Evolutionary conservation across 805 yeast genomes (phyloP).

Genomic region (Nakazawaea wickerhamii): DNA sequence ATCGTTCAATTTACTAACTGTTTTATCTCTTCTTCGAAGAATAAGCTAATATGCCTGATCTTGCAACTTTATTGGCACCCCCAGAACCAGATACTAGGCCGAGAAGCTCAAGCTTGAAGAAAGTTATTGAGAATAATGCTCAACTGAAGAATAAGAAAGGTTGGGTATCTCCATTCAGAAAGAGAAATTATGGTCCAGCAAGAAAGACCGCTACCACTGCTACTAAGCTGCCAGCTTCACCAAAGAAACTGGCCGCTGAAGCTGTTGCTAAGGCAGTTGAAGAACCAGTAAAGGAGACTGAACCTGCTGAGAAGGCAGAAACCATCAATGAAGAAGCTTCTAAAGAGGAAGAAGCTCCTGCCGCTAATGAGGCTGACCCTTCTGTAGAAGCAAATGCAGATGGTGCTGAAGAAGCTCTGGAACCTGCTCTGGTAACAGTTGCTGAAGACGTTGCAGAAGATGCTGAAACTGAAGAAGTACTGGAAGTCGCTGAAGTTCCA

Average conservation of each 20-base stretch:
- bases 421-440: background rate
- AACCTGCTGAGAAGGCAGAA: constrained; percentile 10
- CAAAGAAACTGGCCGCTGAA: background rate
- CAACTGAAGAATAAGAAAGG: constrained; percentile 2
- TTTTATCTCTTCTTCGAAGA: background rate
- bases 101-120: constrained; percentile 7
- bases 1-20: background rate
- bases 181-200: background rate
- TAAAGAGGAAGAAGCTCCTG: constrained; percentile 15
- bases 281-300: constrained; percentile 14
- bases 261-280: constrained; percentile 3
- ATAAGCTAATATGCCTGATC: constrained; percentile 1
- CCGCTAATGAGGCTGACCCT: too few species aligned
- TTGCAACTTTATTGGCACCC: background rate
- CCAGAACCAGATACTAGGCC: background rate
- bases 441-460: background rate
- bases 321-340: constrained; percentile 16
- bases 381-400: background rate
- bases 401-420: background rate
- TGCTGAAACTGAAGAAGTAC: constrained; percentile 10
- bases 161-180: constrained; percentile 22
- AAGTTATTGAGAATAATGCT: constrained; percentile 7
- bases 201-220: background rate
- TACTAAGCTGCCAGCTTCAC: background rate
- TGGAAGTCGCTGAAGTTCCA: constrained; percentile 9